A percentile compares a stretch with the other conserved stretches of the same genome.
Conservation (phyloP, 1,284 basidiomycete species). For the Tausonia pullulans region DNA sequence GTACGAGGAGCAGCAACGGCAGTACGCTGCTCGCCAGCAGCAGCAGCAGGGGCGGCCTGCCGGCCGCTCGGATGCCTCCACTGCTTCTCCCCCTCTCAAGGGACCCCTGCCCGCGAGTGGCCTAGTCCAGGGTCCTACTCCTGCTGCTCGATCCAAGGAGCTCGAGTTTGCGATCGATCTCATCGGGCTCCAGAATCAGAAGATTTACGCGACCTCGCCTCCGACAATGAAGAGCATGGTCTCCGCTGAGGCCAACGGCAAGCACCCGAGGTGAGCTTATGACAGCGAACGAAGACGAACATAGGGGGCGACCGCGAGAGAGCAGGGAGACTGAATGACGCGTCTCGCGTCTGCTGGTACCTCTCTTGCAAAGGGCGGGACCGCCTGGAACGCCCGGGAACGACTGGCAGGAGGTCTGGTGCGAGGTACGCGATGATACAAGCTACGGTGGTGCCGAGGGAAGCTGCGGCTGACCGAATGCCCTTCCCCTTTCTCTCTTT, state of each 20-base stretch:
- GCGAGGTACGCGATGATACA: constrained; percentile 39
- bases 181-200: constrained; percentile 31
- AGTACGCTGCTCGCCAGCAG: too few relatives aligned
- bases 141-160: constrained; percentile 7
- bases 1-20: too few relatives aligned
- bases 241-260: constrained; percentile 33
- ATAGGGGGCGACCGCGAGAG: neutral
- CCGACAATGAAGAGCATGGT: constrained; percentile 37
- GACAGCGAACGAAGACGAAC: neutral
- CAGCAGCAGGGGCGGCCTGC: too few relatives aligned
- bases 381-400: constrained; percentile 68
- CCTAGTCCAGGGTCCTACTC: too few relatives aligned
- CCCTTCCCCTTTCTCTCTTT: neutral
- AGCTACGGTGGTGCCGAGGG: constrained; percentile 32
- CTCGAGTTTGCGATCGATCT: constrained; percentile 33
- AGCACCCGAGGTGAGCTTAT: constrained; percentile 31
- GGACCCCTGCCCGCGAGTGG: too few relatives aligned
- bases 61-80: too few relatives aligned
- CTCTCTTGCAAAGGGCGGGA: constrained; percentile 64
- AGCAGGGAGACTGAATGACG: too few relatives aligned
- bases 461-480: too few relatives aligned
- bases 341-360: constrained; percentile 46
- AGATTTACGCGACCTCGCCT: constrained; percentile 36
- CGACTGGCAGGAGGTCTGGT: constrained; percentile 87
- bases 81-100: too few relatives aligned